Evolutionary conservation across 768 basidiomycete genomes (phyloP).

Genomic region (Symmetrospora coprosmae): DNA sequence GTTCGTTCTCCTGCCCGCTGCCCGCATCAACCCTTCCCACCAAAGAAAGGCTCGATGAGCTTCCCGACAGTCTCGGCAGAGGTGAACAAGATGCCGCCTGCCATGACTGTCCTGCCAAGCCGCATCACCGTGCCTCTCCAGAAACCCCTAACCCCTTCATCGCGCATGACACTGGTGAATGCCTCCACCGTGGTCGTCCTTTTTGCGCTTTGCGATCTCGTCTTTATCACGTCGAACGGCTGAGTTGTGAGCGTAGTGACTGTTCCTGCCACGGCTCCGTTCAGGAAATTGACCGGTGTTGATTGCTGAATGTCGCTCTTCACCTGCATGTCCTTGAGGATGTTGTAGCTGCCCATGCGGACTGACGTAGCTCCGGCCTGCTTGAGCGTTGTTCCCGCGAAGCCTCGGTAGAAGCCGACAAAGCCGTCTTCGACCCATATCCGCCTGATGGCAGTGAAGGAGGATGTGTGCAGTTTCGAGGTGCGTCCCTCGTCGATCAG

Average conservation of each 20-base stretch:
- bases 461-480: not conserved
- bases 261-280: constrained; percentile 14
- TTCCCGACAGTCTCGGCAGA: constrained; percentile 14
- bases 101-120: constrained; percentile 11
- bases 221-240: constrained; percentile 17
- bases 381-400: constrained; percentile 12
- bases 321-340: constrained; percentile 17
- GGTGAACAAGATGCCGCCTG: constrained; percentile 18
- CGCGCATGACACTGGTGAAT: not conserved
- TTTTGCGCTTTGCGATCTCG: constrained; percentile 6
- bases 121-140: constrained; percentile 20
- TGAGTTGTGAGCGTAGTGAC: constrained; percentile 16
- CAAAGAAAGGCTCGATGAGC: constrained; percentile 12
- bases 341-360: constrained; percentile 20
- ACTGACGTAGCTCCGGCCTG: constrained; percentile 17
- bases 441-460: constrained; percentile 1
- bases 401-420: constrained; percentile 16
- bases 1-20: no score
- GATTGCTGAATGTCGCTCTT: constrained; percentile 2
- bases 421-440: constrained; percentile 17
- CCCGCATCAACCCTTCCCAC: no score
- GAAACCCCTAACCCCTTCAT: constrained; percentile 17
- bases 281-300: constrained; percentile 15
- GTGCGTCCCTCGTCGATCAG: constrained; percentile 20
- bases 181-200: constrained; percentile 13